Base-by-base conservation (phyloP, 768 basidiomycete genomes). In the Ramaria sp. region DNA sequence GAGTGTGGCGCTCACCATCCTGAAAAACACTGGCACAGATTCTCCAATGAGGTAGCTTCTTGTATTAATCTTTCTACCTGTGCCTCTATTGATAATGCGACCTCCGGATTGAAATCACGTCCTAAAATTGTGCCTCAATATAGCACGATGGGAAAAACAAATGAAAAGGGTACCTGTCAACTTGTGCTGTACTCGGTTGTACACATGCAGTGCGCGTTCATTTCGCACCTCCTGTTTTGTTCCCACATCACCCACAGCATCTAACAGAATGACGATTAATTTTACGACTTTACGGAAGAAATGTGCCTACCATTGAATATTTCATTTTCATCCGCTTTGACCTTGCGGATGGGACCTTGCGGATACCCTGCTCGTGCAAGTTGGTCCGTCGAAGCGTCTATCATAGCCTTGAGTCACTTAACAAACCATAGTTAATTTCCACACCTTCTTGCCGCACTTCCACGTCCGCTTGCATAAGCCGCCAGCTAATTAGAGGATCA, bases 401-500 rank as follows among this genome's bases (percentile, higher is more conserved):
- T 70, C 63, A 56, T 43, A 28, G 30, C 39, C 49, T n/a, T 18
- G 20, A 48, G 20, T 18, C 20, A 38, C 59, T 50, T 12, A 22
- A 41, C 6, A 18, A 38, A 3, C 13, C 25, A 55, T 47, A 45
- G 51, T 45, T 58, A 56, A 50, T 27, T 25, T 50, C 58, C 64
- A 58, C 59, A 82, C 86, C 85, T 66, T 88, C 84, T 28, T 78
- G 74, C 50, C 82, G 78, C 22, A 73, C 73, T 55, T 90, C 88
- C 37, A 79, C 81, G 50, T 93, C 89, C 5, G 85, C 79, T 62
- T 88, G 87, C 76, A 90, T 86, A 58, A 96, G 72, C 61, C 93
- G 81, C 93, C 94, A 99, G 63, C 92, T 95, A 73, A 98, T 94
- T 55, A 99, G 71, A 12, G 96, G 96, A 64, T 99, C 96, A 62